phyloP scores from a whole-genome alignment of 2,329 filamentous ascomycete species.

The Phoma sp. region DNA sequence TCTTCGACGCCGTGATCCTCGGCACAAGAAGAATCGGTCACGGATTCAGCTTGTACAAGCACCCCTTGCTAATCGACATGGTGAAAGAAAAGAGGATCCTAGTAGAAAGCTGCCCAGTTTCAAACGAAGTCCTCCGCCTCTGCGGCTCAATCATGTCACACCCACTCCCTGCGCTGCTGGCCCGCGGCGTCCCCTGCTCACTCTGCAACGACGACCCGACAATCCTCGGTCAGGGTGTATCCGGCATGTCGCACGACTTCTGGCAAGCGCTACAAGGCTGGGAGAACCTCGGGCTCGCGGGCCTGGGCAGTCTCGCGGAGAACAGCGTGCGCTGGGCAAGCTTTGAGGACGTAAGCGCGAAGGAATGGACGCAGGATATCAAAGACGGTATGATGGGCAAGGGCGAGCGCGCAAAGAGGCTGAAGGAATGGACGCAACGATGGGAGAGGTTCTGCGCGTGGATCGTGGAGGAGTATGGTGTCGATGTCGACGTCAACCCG shows the following conservation, averaged over 20 bases:
- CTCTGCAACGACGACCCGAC: conserved; percentile 92
- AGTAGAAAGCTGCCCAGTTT: conserved; percentile 89
- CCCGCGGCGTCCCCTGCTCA: conserved; percentile 82
- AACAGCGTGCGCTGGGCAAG: conserved; percentile 91
- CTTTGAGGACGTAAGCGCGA: conserved; percentile 78
- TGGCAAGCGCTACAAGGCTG: conserved; percentile 93
- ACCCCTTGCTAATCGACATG: conserved; percentile 87
- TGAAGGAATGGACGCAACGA: conserved; percentile 79
- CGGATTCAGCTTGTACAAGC: conserved; percentile 87
- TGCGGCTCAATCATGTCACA: conserved; percentile 79
- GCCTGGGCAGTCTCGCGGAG: conserved; percentile 85
- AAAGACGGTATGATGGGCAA: conserved; percentile 75
- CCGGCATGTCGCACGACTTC: conserved; percentile 89
- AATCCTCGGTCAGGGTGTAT: conserved; percentile 82
- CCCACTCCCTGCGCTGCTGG: conserved; percentile 81
- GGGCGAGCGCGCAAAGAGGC: conserved; percentile 72
- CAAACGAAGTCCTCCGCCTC: conserved; percentile 84
- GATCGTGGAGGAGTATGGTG: conserved; percentile 79
- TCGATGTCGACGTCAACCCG: conserved; percentile 57
- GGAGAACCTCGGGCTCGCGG: conserved; percentile 88
- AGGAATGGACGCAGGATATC: conserved; percentile 76
- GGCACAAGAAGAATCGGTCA: conserved; percentile 90
- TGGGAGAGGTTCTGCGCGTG: conserved; percentile 94
- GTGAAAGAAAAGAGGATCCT: conserved; percentile 88
- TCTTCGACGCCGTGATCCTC: conserved; percentile 88